Percentiles rank a stretch among this genome's conserved stretches.
Evolutionary conservation across 2,329 filamentous ascomycete genomes (phyloP).

Genomic region (Tolypocladium ophioglossoides): DNA sequence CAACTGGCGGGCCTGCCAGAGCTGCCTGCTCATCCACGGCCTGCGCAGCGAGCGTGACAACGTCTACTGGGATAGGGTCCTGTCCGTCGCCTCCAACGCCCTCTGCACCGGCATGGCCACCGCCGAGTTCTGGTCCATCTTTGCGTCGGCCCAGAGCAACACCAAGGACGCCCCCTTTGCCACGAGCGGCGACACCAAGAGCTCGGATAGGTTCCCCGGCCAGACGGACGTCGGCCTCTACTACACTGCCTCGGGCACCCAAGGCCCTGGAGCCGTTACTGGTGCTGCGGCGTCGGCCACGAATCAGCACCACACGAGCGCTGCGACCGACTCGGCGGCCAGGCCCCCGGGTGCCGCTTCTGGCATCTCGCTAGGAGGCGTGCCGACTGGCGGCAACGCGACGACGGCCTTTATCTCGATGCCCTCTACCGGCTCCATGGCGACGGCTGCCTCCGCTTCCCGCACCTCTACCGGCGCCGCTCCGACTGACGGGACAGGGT

Average conservation of each 20-base stretch:
- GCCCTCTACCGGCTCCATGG: neutral
- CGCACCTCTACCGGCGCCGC: slow-evolving; percentile 10
- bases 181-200: slow-evolving; percentile 19
- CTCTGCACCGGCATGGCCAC: slow-evolving; percentile 29
- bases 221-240: slow-evolving; percentile 31
- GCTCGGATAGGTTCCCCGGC: slow-evolving; percentile 21
- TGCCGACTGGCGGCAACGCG: neutral
- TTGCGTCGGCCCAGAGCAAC: slow-evolving; percentile 17
- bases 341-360: neutral
- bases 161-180: slow-evolving; percentile 9
- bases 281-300: slow-evolving; percentile 26
- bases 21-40: slow-evolving; percentile 30
- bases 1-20: slow-evolving; percentile 30
- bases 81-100: slow-evolving; percentile 20
- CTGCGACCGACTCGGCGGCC: slow-evolving; percentile 5
- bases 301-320: slow-evolving; percentile 10
- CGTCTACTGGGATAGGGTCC: slow-evolving; percentile 21
- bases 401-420: neutral
- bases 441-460: neutral
- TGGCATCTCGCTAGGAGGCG: too few relatives aligned
- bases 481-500: slow-evolving; percentile 12
- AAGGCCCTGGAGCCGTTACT: slow-evolving; percentile 30
- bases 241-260: slow-evolving; percentile 25
- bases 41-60: slow-evolving; percentile 23
- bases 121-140: slow-evolving; percentile 22